phyloP scores from a whole-genome alignment of 495 filamentous ascomycete genomes.

The Tuber calosporum region DNA sequence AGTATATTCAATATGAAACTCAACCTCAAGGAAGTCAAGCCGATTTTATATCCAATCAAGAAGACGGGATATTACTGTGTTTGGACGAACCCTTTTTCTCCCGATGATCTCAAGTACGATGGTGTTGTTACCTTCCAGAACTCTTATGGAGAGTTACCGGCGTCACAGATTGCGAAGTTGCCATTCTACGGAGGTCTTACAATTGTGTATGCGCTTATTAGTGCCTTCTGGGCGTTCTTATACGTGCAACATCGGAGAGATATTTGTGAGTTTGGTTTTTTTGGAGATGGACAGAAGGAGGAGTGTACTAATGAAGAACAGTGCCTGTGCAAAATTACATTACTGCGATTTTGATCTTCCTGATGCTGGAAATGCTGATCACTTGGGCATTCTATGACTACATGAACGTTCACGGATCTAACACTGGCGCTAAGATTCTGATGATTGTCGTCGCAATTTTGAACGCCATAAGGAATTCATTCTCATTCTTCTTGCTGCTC shows the following conservation, averaged over 20 bases:
- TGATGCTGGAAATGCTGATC: conserved; percentile 91
- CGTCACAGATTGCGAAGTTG: conserved; percentile 89
- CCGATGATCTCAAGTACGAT: conserved; percentile 56
- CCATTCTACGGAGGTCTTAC: conserved; percentile 95
- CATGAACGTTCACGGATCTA: conserved; percentile 79
- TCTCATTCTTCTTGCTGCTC: conserved; percentile 96
- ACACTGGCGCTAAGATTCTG: conserved; percentile 67
- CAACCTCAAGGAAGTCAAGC: conserved; percentile 65
- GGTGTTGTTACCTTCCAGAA: conserved; percentile 88
- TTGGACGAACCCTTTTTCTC: conserved; percentile 60
- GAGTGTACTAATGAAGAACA: conserved; percentile 45
- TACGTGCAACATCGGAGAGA: conserved; percentile 92
- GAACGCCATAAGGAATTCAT: conserved; percentile 89
- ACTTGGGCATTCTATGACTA: conserved; percentile 99
- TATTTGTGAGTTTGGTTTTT: conserved; percentile 57
- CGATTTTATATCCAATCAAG: conserved; percentile 72
- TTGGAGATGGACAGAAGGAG: not conserved
- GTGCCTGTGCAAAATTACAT: conserved; percentile 99
- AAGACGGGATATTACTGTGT: conserved; percentile 97
- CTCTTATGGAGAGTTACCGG: conserved; percentile 91
- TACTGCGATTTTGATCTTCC: conserved; percentile 89
- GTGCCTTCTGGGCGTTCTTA: conserved; percentile 78
- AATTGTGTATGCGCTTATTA: conserved; percentile 82
- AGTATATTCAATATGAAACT: conserved; percentile 70
- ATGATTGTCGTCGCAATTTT: conserved; percentile 85